A percentile compares a stretch with the other conserved stretches of the same genome.
These are phyloP conservation scores for Raffaelea arxii DNA, from an alignment of 2,329 filamentous ascomycete species.

Conservation along the genomic window DNA sequence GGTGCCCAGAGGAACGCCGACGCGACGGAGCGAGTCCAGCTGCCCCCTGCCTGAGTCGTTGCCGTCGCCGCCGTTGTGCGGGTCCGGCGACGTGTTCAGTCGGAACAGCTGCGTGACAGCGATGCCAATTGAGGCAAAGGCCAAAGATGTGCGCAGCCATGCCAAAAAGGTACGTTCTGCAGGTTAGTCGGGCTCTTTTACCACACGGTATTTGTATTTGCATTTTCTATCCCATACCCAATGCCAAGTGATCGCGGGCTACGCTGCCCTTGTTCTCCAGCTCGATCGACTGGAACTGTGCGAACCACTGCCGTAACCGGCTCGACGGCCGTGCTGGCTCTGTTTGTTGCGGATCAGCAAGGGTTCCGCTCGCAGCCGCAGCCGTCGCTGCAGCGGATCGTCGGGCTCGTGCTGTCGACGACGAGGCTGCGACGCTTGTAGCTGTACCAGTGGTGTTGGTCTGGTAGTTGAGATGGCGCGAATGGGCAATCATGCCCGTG, in stretches of 20 bases:
- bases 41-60: too few relatives aligned
- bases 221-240: conserved; percentile 41
- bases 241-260: conserved; percentile 69
- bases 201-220: background rate
- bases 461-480: conserved; percentile 16
- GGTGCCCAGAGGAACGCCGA: conserved; percentile 66
- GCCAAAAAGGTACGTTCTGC: conserved; percentile 76
- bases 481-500: conserved; percentile 11
- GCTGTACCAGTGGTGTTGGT: conserved; percentile 9
- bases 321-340: too few relatives aligned
- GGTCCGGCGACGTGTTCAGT: conserved; percentile 56
- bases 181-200: background rate
- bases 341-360: background rate
- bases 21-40: conserved; percentile 40
- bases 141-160: conserved; percentile 73
- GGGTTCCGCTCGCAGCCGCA: background rate
- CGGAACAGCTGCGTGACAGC: conserved; percentile 79
- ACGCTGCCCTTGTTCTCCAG: conserved; percentile 81
- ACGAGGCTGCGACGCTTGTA: background rate
- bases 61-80: conserved; percentile 14
- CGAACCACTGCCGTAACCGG: too few relatives aligned
- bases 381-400: background rate
- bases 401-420: background rate
- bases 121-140: conserved; percentile 74
- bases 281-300: conserved; percentile 57